Base-by-base conservation (phyloP, 2,329 filamentous ascomycete genomes). In the Emericellopsis atlantica region DNA sequence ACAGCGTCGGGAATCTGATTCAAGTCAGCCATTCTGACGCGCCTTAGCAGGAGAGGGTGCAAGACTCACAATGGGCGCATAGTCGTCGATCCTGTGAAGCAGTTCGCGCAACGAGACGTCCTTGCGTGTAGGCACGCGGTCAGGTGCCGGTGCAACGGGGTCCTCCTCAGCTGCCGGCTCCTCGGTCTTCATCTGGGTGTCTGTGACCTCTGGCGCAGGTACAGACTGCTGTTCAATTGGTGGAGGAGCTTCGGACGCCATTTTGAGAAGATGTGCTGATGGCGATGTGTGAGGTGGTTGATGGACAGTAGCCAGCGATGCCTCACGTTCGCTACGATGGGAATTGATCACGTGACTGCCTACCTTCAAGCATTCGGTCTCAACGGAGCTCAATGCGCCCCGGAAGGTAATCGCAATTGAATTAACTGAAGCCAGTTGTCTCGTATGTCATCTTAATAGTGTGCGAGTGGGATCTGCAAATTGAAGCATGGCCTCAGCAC, bases 31-130 rank as follows among this genome's bases (percentile, higher is more conserved):
- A 15, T 34, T 24, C 26, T 12, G 12, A 9, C 6, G 9, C 23
- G 16, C 15, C 14, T 10, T 11, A 9, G 3, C 16, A 21, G 16
- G 31, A n/a, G 14, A 31, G 7, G 32, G 32, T 8, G n/a, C 9
- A 35, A 5, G n/a, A 41, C 83, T 48, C 74, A 95, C 89, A 54
- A 98, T 95, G 10, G 92, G 92, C 45, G 92, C 88, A 63, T 92
- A 96, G 54, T 98, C 92, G 57, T 98, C 92, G 82, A 98, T 96
- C 70, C 95, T 95, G 48, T 76, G 75, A 15, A 98, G 63, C 56
- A 98, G 95, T 62, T 96, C 90, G 55, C 89, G 84, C 49, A 98
- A 66, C 32, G 84, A 94, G 16, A 83, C 81, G 64, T 98, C 92
- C 64, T 96, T 96, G 58, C 88, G 86, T 40, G 81, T 81, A 2